Evolutionary conservation across 1,284 basidiomycete species (phyloP), one percentile per base, ranked within the genome.

Genomic region (Hemileia vastatrix): DNA sequence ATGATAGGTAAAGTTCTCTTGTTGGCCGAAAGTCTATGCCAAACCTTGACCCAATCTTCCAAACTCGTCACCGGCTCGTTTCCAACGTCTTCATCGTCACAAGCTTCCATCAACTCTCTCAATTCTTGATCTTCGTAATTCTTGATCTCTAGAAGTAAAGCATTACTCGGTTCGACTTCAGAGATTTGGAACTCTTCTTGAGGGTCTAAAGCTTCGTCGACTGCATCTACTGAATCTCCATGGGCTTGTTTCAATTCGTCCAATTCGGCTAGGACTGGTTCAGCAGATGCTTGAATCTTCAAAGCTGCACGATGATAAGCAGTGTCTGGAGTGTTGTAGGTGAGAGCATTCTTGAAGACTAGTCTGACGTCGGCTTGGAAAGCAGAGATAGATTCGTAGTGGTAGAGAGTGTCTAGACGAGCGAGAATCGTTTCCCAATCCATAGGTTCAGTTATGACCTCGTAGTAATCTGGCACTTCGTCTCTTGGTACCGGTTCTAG

Each of bases 381-480:
- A 3, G 83, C 78, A 21, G 83, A 79, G 0, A 88, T 75, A 70
- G 86, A 83, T 76, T 83, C 82, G 76, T 98, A 98, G 65, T 83
- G 80, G 63, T 88, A 85, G 13, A n/a, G 4, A 49, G 80, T 78
- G 57, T 90, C 85, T 31, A 98, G 76, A 76, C 88, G 92, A 11
- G 78, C 77, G 31, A 88, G 84, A 65, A 99, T 95, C 47, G 79
- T 80, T 18, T 80, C 78, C 90, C 92, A 97, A 67, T 86, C 85
- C 88, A 96, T 96, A 0, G 94, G 94, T 9, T 81, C 79, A 71
- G 86, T 83, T 74, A 98, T 81, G 55, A 95, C 79, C 55, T 91
- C 86, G 72, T 86, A 88, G 75, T 99, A 99, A 73, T 97, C 93
- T 0, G 93, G 92, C 0, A 91, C 90, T 44, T 89, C 85, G 0